Conservation (phyloP, 108 stramenopile species). For the Parietichytrium sp. region DNA sequence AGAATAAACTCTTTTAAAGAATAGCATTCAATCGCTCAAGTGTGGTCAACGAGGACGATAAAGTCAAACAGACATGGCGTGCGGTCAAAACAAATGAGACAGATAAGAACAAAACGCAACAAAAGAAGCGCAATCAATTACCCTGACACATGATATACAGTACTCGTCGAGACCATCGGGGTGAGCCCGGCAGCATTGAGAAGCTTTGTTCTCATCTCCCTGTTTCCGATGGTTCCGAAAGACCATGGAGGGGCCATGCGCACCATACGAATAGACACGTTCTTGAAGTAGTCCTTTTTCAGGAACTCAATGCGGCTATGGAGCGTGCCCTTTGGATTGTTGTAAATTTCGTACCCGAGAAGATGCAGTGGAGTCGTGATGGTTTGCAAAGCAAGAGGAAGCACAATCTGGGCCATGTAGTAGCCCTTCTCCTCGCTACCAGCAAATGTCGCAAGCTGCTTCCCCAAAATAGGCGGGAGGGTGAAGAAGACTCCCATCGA, state of each 20-base stretch:
- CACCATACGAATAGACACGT: not conserved
- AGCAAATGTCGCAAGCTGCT: not conserved
- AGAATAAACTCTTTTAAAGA: too few relatives aligned
- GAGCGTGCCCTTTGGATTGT: constrained; percentile 13
- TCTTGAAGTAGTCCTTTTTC: constrained; percentile 21
- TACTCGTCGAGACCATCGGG: not conserved
- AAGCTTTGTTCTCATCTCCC: not conserved
- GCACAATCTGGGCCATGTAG: constrained; percentile 12
- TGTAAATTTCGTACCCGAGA: constrained; percentile 41
- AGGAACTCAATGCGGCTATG: constrained; percentile 4
- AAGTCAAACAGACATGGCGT: too few relatives aligned
- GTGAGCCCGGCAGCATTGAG: not conserved
- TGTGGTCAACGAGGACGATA: too few relatives aligned
- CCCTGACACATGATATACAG: not conserved
- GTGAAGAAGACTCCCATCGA: constrained; percentile 42
- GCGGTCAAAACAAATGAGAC: too few relatives aligned
- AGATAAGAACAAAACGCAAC: not conserved
- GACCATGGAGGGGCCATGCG: constrained; percentile 36
- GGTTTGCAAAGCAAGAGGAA: constrained; percentile 37
- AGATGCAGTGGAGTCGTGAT: constrained; percentile 40
- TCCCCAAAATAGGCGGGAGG: constrained; percentile 38
- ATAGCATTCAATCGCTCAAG: too few relatives aligned
- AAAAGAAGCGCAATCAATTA: not conserved
- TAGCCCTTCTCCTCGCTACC: constrained; percentile 12
- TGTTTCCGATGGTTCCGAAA: constrained; percentile 34